Evolutionary conservation across 2,329 filamentous ascomycete species (phyloP).

Genomic region (Phaeosphaeria sp.): DNA sequence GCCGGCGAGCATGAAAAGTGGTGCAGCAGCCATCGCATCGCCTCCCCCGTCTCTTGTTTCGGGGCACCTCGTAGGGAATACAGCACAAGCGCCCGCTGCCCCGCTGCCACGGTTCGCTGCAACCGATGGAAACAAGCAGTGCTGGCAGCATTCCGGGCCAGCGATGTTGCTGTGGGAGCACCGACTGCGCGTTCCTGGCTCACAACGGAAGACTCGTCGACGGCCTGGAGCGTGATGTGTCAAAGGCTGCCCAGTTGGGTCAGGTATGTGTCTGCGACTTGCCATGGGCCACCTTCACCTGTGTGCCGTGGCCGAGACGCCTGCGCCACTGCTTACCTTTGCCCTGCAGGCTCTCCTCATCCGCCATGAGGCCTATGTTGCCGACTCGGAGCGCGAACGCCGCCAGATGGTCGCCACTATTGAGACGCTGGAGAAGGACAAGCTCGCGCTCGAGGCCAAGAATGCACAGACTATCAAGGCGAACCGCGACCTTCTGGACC

Average conservation of each 20-base stretch:
- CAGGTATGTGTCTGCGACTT: slow-evolving; percentile 70
- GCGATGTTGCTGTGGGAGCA: slow-evolving; percentile 83
- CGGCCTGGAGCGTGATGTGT: slow-evolving; percentile 85
- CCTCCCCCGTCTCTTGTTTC: slow-evolving; percentile 5
- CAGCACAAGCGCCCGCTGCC: slow-evolving; percentile 16
- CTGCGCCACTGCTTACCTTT: slow-evolving; percentile 66
- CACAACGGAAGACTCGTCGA: slow-evolving; percentile 81
- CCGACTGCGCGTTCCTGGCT: slow-evolving; percentile 78
- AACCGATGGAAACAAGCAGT: slow-evolving; percentile 27
- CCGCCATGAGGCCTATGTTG: slow-evolving; percentile 93
- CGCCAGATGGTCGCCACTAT: slow-evolving; percentile 74
- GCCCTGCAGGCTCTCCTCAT: slow-evolving; percentile 82
- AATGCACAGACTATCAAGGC: slow-evolving; percentile 83
- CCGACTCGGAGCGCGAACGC: slow-evolving; percentile 87
- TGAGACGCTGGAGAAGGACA: slow-evolving; percentile 75
- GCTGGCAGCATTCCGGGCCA: slow-evolving; percentile 40
- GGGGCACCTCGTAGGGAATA: slow-evolving; percentile 2
- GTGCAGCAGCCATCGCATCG: slow-evolving; percentile 7
- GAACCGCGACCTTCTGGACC: slow-evolving; percentile 80
- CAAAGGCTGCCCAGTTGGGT: slow-evolving; percentile 83
- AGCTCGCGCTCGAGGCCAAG: slow-evolving; percentile 70
- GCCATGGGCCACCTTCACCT: slow-evolving; percentile 10
- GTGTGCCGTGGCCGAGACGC: slow-evolving; percentile 39
- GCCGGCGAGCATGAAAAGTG: slow-evolving; percentile 28
- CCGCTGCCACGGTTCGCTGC: slow-evolving; percentile 15